Evolutionary conservation across 805 yeast species (phyloP), one percentile per base, ranked within the genome.

Genomic region (Kluyveromyces dobzhanskii): DNA sequence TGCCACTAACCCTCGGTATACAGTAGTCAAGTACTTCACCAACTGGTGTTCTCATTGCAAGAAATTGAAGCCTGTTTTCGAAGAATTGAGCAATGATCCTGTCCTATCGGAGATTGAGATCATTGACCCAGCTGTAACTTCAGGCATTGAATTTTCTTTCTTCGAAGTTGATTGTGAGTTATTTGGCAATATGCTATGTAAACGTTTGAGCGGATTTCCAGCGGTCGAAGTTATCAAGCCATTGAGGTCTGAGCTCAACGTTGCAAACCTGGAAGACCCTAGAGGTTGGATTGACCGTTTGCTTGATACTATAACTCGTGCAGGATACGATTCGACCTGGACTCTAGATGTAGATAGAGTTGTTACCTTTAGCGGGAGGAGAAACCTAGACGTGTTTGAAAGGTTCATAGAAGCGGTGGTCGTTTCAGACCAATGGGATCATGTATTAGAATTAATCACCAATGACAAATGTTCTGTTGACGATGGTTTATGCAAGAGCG

Each of bases 31-130:
- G 32, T 60, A 57, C 47, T 78, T 71, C 49, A 84, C 87, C 8
- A 76, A 74, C 38, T 80, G 87, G 87, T 80, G 87, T 57, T 63
- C 76, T 27, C 85, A 80, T 55, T 80, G 87, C 54, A 73, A 73
- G 53, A 65, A 63, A 27, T 53, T 80, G 50, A 67, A 65, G 54
- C 85, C 85, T 4, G 62, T 66, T 3, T 68, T 67, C 71, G 72
- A 70, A 41, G 70, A 71, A 43, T 60, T 76, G 53, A 71, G 70
- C 38, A 66, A 49, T 3, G 42, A 60, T 14, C 71, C 52, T 50
- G 35, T 11, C 3, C 17, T 24, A 13, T 11, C 13, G 12, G 61
- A 41, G 1, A 18, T 47, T 48, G 31, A 47, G 48, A 28, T 17
- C 6, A 33, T 34, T 10, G 47, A 48, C 17, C 38, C 24, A 3